Evolutionary conservation across 2,329 filamentous ascomycete genomes (phyloP).

Genomic region (Calonectria fujianensis): DNA sequence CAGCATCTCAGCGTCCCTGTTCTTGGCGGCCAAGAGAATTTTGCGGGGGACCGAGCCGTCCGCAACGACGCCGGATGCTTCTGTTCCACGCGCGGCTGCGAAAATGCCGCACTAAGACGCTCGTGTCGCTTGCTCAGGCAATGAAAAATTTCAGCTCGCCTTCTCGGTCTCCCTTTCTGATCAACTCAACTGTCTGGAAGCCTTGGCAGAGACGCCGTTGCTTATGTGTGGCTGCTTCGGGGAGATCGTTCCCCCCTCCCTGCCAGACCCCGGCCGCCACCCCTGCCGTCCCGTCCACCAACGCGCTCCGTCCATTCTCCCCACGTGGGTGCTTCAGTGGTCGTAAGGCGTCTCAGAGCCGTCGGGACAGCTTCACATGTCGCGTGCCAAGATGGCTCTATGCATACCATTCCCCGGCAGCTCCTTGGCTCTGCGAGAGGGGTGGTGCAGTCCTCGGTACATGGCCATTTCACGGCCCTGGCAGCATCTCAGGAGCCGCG

Average conservation of each 20-base stretch:
- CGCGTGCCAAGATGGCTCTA: constrained; percentile 17
- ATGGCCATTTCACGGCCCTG: not conserved
- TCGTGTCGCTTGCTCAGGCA: not conserved
- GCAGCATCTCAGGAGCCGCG: constrained; percentile 1
- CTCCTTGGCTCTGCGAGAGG: not conserved
- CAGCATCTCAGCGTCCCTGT: not conserved
- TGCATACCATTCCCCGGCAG: not conserved
- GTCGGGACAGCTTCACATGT: constrained; percentile 10
- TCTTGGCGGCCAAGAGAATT: not conserved
- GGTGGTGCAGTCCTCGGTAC: not conserved
- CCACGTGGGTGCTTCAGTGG: constrained; percentile 27
- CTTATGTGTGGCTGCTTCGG: constrained; percentile 20
- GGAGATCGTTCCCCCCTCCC: constrained; percentile 10
- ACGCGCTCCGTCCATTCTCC: constrained; percentile 7
- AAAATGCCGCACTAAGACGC: constrained; percentile 1
- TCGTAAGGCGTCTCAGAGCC: not conserved
- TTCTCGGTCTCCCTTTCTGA: constrained; percentile 6
- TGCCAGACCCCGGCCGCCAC: not conserved
- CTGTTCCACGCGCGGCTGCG: not conserved
- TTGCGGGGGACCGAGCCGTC: not conserved
- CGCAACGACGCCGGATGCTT: not conserved
- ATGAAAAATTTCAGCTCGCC: constrained; percentile 7
- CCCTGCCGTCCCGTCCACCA: constrained; percentile 15
- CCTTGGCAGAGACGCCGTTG: constrained; percentile 10
- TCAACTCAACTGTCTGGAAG: not conserved